Evolutionary conservation across 345 rosid genomes (phyloP).

Genomic region (Citrus medica): DNA sequence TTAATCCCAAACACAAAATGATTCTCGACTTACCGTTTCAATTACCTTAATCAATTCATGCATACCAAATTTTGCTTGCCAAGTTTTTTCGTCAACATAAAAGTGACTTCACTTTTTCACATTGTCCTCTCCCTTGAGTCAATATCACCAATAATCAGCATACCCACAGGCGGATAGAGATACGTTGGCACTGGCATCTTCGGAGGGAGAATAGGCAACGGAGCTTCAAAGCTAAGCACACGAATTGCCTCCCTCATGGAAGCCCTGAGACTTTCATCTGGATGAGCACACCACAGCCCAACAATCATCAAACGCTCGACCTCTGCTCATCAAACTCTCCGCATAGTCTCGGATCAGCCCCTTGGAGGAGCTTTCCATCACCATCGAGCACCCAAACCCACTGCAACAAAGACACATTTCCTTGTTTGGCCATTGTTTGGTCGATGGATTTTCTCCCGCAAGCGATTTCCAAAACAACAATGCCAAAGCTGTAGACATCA

Average conservation of each 20-base stretch:
- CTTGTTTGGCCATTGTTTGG: neutral
- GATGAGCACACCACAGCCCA: slow-evolving; percentile 21
- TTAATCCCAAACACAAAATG: no score
- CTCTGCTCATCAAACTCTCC: neutral
- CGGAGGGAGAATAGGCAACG: slow-evolving; percentile 1
- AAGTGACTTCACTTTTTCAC: no score
- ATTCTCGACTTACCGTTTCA: no score
- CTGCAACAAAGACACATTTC: neutral
- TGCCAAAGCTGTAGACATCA: slow-evolving; percentile 31
- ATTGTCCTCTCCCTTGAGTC: neutral
- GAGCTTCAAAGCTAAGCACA: slow-evolving; percentile 6
- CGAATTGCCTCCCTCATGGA: slow-evolving; percentile 9
- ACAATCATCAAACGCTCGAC: slow-evolving; percentile 1
- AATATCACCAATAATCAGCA: neutral
- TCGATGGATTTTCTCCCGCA: slow-evolving; percentile 14
- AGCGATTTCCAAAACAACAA: slow-evolving; percentile 32
- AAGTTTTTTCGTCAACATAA: no score
- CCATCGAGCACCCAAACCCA: neutral
- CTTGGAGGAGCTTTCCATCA: neutral
- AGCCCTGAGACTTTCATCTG: neutral
- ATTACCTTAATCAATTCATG: no score
- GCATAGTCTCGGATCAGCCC: neutral
- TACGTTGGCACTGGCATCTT: slow-evolving; percentile 5
- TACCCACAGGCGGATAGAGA: neutral
- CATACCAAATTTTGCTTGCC: no score